Conservation (phyloP, 345 rosid genomes). For the Noccaea caerulescens region DNA sequence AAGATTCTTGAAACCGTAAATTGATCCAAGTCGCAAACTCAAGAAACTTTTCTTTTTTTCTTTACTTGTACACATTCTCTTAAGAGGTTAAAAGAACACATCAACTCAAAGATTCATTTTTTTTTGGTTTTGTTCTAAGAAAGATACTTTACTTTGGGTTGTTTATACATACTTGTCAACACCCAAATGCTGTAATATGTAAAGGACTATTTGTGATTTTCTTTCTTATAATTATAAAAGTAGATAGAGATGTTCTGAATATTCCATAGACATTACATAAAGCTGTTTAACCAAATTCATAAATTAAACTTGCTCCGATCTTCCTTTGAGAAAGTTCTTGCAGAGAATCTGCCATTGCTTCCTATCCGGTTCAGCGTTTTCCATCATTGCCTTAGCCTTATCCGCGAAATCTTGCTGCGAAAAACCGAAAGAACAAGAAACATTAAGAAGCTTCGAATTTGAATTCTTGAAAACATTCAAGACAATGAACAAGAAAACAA, state of each 20-base stretch:
- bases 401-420: conserved; percentile 42
- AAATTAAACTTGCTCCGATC: neutral
- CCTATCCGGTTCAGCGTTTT: conserved; percentile 31
- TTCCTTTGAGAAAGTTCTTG: conserved; percentile 44
- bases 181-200: conserved; percentile 27
- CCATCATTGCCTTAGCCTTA: conserved; percentile 38
- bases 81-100: conserved; percentile 17
- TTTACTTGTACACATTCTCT: conserved; percentile 38
- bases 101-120: conserved; percentile 1
- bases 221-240: neutral
- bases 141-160: conserved; percentile 7
- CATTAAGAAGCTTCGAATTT: neutral
- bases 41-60: neutral
- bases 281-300: neutral
- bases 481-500: neutral
- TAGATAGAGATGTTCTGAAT: neutral
- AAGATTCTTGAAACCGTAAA: conserved; percentile 49
- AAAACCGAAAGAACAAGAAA: neutral
- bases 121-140: neutral
- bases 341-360: conserved; percentile 40
- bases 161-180: neutral
- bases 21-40: neutral
- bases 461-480: neutral
- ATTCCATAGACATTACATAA: neutral
- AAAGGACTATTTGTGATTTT: conserved; percentile 6